Percentiles rank a stretch among this genome's conserved stretches.
phyloP scores from a whole-genome alignment of 495 filamentous ascomycete species.

The Hypoxylon crocopeplum region DNA sequence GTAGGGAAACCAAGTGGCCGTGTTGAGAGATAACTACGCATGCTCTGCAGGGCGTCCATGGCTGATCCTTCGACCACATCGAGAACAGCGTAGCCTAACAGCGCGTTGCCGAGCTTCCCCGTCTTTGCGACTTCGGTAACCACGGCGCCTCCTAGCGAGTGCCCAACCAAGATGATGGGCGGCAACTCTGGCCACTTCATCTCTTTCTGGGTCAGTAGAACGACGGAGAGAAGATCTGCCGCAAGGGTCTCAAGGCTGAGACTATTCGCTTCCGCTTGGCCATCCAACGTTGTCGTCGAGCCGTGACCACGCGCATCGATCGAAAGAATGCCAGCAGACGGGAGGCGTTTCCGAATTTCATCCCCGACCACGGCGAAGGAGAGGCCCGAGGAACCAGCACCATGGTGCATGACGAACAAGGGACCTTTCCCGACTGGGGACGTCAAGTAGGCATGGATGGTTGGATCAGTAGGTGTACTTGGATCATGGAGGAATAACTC shows the following conservation, averaged over 20 bases:
- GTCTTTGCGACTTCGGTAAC: constrained; percentile 81
- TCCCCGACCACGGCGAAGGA: constrained; percentile 83
- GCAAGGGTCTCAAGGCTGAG: constrained; percentile 73
- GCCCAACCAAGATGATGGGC: constrained; percentile 83
- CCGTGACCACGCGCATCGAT: constrained; percentile 89
- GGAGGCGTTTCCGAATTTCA: constrained; percentile 78
- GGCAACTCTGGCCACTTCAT: constrained; percentile 78
- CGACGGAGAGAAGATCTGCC: constrained; percentile 72
- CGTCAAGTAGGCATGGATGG: constrained; percentile 87
- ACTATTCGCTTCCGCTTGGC: constrained; percentile 55
- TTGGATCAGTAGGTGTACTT: constrained; percentile 37
- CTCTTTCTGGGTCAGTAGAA: constrained; percentile 65
- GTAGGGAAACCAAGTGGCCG: constrained; percentile 81
- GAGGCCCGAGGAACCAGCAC: constrained; percentile 85
- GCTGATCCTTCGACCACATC: constrained; percentile 90
- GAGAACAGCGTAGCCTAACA: constrained; percentile 88
- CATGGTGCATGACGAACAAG: constrained; percentile 89
- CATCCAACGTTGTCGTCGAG: constrained; percentile 61
- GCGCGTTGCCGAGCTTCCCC: constrained; percentile 65
- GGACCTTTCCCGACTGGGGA: constrained; percentile 68
- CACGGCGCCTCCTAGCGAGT: constrained; percentile 94
- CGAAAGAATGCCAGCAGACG: constrained; percentile 82
- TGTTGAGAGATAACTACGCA: constrained; percentile 88
- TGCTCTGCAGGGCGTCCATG: constrained; percentile 93
- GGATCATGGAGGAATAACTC: constrained; percentile 73